phyloP scores from a whole-genome alignment of 163 green algal species.

The Scenedesmus sp. region DNA sequence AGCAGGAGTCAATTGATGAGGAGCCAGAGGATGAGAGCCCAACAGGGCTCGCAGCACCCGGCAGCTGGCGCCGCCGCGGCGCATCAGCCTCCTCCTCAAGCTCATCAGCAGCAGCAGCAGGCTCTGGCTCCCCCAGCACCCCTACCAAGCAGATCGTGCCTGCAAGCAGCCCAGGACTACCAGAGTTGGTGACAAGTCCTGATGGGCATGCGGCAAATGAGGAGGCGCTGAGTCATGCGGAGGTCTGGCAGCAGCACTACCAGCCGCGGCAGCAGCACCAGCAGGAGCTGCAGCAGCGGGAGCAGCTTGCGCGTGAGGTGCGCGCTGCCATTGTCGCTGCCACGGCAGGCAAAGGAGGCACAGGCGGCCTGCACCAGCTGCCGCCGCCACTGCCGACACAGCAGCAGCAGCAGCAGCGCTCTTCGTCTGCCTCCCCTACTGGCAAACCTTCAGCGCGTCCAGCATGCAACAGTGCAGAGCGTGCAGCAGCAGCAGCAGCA shows the following conservation, averaged over 20 bases:
- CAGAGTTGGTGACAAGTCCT: neutral
- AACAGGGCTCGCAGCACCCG: neutral
- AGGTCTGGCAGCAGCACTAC: conserved; percentile 32
- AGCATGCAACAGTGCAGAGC: neutral
- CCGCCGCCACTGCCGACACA: neutral
- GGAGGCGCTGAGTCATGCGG: neutral
- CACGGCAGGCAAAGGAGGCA: neutral
- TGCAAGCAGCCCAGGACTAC: neutral
- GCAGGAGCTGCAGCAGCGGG: conserved; percentile 11
- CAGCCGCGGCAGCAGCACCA: conserved; percentile 19
- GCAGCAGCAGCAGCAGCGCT: neutral
- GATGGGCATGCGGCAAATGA: neutral
- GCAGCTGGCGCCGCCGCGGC: conserved; percentile 17
- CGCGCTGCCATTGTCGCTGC: conserved; percentile 25
- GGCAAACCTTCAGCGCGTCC: neutral
- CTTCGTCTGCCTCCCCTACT: no score
- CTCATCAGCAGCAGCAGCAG: neutral
- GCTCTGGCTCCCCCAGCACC: conserved; percentile 4
- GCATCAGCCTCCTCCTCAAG: neutral
- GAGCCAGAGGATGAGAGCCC: neutral
- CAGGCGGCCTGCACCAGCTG: conserved; percentile 5
- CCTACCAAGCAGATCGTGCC: neutral
- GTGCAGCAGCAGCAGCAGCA: neutral
- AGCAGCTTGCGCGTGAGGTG: conserved; percentile 24
- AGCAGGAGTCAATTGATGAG: conserved; percentile 47